Evolutionary conservation across 2,329 filamentous ascomycete species (phyloP).

Genomic region (Ophiostoma australiae): DNA sequence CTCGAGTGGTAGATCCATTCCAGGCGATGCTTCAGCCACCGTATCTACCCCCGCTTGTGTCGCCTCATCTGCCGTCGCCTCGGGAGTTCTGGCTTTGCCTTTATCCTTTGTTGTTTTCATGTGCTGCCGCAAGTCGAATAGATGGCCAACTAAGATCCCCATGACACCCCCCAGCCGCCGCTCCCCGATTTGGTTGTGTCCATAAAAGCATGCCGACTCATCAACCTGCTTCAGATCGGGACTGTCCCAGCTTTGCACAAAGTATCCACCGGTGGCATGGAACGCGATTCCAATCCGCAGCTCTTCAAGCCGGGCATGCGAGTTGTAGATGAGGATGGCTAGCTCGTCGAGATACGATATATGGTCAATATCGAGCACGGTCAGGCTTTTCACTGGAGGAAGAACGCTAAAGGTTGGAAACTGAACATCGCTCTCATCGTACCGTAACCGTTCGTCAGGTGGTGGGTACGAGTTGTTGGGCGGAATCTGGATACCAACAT

Average conservation of each 20-base stretch:
- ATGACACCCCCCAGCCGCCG: constrained; percentile 63
- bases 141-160: constrained; percentile 61
- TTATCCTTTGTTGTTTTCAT: not conserved
- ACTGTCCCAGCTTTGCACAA: constrained; percentile 60
- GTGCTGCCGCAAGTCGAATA: constrained; percentile 54
- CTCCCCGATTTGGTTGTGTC: constrained; percentile 54
- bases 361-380: constrained; percentile 76
- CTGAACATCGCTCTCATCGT: constrained; percentile 59
- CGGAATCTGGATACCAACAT: constrained; percentile 40
- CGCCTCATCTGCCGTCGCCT: not conserved
- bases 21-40: not conserved
- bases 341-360: constrained; percentile 79
- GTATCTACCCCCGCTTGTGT: not conserved
- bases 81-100: not conserved
- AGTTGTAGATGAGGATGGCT: constrained; percentile 69
- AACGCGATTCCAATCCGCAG: constrained; percentile 67
- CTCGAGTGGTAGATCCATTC: not conserved
- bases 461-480: constrained; percentile 32
- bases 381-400: constrained; percentile 67
- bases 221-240: constrained; percentile 59
- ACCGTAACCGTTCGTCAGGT: constrained; percentile 41
- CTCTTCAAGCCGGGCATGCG: constrained; percentile 60
- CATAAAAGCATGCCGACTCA: constrained; percentile 52
- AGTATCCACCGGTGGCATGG: constrained; percentile 44
- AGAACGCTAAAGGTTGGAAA: constrained; percentile 76